These are phyloP conservation scores for Rhizomucor miehei DNA, from an alignment of 371 early-diverging fungal species.

Conservation along the genomic window DNA sequence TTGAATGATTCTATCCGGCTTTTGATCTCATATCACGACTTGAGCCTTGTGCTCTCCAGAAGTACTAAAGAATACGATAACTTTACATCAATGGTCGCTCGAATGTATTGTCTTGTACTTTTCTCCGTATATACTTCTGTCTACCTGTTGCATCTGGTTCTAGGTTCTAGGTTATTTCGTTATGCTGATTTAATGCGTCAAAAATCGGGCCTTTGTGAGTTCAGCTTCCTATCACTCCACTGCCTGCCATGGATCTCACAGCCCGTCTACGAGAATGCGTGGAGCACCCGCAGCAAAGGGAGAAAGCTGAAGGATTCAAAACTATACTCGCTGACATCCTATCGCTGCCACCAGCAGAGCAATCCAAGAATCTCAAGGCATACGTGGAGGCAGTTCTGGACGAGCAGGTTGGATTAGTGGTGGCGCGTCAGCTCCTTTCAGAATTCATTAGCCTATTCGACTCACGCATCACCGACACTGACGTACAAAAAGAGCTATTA, in stretches of 20 bases:
- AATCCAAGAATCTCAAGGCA: slow-evolving; percentile 27
- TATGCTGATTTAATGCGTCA: too few species aligned
- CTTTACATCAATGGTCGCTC: too few species aligned
- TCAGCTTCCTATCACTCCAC: too few species aligned
- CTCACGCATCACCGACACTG: slow-evolving; percentile 32
- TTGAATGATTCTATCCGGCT: too few species aligned
- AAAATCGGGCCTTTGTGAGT: too few species aligned
- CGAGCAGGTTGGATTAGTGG: slow-evolving; percentile 74
- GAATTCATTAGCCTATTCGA: slow-evolving; percentile 55
- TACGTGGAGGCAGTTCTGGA: slow-evolving; percentile 65
- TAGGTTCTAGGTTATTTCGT: too few species aligned
- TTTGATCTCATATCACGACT: too few species aligned
- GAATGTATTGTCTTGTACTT: too few species aligned
- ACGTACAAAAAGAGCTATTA: slow-evolving; percentile 50
- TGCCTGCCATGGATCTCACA: slow-evolving; percentile 37
- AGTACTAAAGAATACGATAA: too few species aligned
- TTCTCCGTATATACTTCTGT: too few species aligned
- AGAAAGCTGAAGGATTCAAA: slow-evolving; percentile 38
- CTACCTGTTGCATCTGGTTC: too few species aligned
- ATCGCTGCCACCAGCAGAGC: slow-evolving; percentile 9
- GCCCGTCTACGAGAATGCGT: slow-evolving; percentile 27
- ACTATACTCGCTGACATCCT: slow-evolving; percentile 29
- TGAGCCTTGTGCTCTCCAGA: too few species aligned
- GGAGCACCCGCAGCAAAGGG: slow-evolving; percentile 36
- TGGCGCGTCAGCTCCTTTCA: slow-evolving; percentile 68